Evolutionary conservation across 371 early-diverging fungal species (phyloP).

Genomic region (Rhizopus microsporus): DNA sequence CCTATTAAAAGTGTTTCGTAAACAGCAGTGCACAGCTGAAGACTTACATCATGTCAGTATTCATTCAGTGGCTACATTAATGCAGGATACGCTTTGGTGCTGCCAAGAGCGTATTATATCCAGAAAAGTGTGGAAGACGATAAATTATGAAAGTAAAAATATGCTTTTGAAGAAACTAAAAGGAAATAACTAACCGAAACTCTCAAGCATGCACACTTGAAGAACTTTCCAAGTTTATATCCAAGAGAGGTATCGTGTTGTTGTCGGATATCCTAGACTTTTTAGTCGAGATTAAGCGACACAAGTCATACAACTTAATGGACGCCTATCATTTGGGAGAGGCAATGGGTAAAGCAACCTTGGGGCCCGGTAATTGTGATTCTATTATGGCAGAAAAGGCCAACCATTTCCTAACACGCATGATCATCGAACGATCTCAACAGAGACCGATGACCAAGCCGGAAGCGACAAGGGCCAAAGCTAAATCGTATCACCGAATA

Average conservation of each 20-base stretch:
- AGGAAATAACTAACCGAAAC: background rate
- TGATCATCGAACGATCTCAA: constrained; percentile 49
- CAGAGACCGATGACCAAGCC: constrained; percentile 28
- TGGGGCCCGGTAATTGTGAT: constrained; percentile 46
- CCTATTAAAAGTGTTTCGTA: constrained; percentile 41
- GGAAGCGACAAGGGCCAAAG: constrained; percentile 40
- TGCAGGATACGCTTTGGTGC: constrained; percentile 49
- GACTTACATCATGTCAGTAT: constrained; percentile 39
- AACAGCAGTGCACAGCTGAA: constrained; percentile 33
- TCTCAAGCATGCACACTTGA: constrained; percentile 41
- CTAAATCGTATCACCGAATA: constrained; percentile 40
- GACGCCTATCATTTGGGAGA: constrained; percentile 47
- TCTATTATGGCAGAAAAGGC: constrained; percentile 47
- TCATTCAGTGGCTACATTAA: constrained; percentile 52
- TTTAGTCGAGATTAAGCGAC: constrained; percentile 40
- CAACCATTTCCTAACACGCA: constrained; percentile 44
- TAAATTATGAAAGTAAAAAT: constrained; percentile 50
- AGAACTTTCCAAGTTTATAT: constrained; percentile 29
- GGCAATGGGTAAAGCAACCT: constrained; percentile 48
- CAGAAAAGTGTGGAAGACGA: constrained; percentile 43
- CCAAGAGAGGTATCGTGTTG: constrained; percentile 30
- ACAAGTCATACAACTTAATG: constrained; percentile 44
- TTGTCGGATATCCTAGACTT: constrained; percentile 46
- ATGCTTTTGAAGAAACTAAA: constrained; percentile 1
- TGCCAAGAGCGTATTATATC: constrained; percentile 48